Base-by-base conservation (phyloP, 2,329 filamentous ascomycete genomes). In the Ophiocordyceps camponoti-saundersi region DNA sequence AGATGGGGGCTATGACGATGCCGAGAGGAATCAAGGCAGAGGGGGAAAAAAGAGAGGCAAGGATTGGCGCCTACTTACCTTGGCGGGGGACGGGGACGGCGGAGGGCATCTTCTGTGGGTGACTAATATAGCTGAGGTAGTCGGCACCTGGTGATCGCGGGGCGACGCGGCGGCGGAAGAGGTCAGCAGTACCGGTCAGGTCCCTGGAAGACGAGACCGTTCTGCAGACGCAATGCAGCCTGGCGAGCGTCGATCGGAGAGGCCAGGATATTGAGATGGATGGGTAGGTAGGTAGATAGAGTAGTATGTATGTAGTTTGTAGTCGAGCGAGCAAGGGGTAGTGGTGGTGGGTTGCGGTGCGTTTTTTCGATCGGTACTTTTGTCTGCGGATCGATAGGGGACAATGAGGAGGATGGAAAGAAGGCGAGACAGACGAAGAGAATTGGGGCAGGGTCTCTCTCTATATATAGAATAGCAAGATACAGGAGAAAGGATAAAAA, bases 61-160 rank as follows among this genome's bases (percentile, higher is more conserved):
- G 32, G 32, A 36, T 36, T 36, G 32, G 32, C 32, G 32, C 32
- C 15, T 36, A 36, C 32, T 36, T 6, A 55, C 54, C 53, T 55
- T 53, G 48, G 52, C 47, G 49, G 47, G 48, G 49, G 45, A 50
- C 46, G 46, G 46, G 29, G 34, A 56, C 52, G 44, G 50, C 51
- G 42, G 52, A 54, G 47, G 53, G 53, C 54, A 56, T 56, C 32
- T 48, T 46, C 50, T 29, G 2, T 3, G 15, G 18, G 10, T n/a
- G 21, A 21, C 20, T 18, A 23, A 34, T 23, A 20, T n/a, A 2
- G 32, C 6, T 6, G 32, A 15, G 32, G 32, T 36, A 36, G 32
- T 36, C 32, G 32, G n/a, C 32, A 36, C 32, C 32, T 36, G 15
- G 32, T 15, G 32, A 15, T n/a, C 4, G n/a, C 15, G 11, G 32